A percentile compares a stretch with the other conserved stretches of the same genome.
Evolutionary conservation across 108 stramenopile species (phyloP).

Genomic region (Skeletonema marinoi): DNA sequence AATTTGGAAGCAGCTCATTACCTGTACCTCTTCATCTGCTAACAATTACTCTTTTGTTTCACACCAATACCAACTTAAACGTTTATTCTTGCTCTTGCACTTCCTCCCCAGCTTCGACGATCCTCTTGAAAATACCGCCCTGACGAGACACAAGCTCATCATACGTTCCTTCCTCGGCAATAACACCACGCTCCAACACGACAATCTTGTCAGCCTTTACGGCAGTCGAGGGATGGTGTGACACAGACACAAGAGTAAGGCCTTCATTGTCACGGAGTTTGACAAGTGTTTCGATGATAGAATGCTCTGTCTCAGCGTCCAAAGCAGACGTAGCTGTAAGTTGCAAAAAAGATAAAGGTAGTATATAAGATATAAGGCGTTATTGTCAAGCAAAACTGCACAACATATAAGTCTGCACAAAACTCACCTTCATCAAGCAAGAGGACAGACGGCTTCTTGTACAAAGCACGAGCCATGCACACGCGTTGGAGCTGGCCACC

Average conservation of each 20-base stretch:
- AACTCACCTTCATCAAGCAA: slow-evolving; percentile 35
- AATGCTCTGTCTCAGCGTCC: slow-evolving; percentile 18
- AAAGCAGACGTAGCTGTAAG: slow-evolving; percentile 40
- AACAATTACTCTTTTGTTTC: too few species aligned
- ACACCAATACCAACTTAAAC: too few species aligned
- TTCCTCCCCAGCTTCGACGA: slow-evolving; percentile 14
- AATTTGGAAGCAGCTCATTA: too few species aligned
- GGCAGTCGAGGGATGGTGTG: slow-evolving; percentile 56
- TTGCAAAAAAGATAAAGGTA: too few species aligned
- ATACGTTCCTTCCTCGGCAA: slow-evolving; percentile 63
- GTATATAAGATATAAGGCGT: too few species aligned
- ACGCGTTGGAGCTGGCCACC: slow-evolving; percentile 1
- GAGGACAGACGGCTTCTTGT: slow-evolving; percentile 25
- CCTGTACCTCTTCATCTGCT: too few species aligned
- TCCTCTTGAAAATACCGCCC: slow-evolving; percentile 45
- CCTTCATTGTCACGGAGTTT: slow-evolving; percentile 2
- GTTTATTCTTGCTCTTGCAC: too few species aligned
- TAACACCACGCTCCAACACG: slow-evolving; percentile 50
- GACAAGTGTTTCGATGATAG: slow-evolving; percentile 13
- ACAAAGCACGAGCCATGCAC: slow-evolving; percentile 49
- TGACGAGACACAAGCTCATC: slow-evolving; percentile 41
- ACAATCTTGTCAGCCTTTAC: slow-evolving; percentile 62
- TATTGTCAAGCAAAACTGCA: too few species aligned
- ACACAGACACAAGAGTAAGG: slow-evolving; percentile 33
- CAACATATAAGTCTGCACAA: not conserved